These are phyloP conservation scores for Gaeumannomyces tritici DNA, from an alignment of 2,329 filamentous ascomycete species.

Conservation along the genomic window DNA sequence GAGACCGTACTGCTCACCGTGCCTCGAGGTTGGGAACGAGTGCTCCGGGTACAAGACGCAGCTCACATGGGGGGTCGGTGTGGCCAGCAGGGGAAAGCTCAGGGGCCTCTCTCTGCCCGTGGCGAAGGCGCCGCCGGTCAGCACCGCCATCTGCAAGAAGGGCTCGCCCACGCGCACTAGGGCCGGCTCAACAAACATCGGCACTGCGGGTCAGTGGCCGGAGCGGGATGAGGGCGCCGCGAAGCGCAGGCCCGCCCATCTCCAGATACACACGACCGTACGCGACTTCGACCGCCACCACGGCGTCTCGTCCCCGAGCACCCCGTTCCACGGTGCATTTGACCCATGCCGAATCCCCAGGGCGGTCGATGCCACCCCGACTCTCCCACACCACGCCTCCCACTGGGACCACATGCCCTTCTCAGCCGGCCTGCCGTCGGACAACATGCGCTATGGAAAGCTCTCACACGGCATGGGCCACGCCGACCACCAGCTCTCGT, in stretches of 20 bases:
- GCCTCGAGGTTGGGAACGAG: constrained; percentile 81
- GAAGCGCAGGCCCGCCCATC: background rate
- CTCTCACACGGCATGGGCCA: constrained; percentile 25
- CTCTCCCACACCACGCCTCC: constrained; percentile 27
- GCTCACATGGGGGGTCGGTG: constrained; percentile 91
- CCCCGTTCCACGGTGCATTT: constrained; percentile 26
- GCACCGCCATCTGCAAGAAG: constrained; percentile 37
- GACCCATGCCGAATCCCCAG: constrained; percentile 44
- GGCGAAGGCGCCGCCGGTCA: constrained; percentile 48
- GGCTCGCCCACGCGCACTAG: constrained; percentile 29
- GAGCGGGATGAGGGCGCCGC: background rate
- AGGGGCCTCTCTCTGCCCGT: constrained; percentile 73
- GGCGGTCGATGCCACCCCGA: constrained; percentile 28
- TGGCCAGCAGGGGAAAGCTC: constrained; percentile 90
- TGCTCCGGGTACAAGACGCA: constrained; percentile 96
- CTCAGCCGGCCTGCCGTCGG: constrained; percentile 27
- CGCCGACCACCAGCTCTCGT: constrained; percentile 29
- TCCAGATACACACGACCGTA: background rate
- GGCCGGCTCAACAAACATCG: constrained; percentile 27
- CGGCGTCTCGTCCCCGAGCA: constrained; percentile 11
- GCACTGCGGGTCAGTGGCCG: background rate
- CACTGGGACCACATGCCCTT: constrained; percentile 39
- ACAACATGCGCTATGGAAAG: constrained; percentile 25
- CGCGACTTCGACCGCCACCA: constrained; percentile 21
- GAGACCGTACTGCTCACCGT: constrained; percentile 90